phyloP scores from a whole-genome alignment of 495 filamentous ascomycete genomes.

The Aspergillus hancockii region DNA sequence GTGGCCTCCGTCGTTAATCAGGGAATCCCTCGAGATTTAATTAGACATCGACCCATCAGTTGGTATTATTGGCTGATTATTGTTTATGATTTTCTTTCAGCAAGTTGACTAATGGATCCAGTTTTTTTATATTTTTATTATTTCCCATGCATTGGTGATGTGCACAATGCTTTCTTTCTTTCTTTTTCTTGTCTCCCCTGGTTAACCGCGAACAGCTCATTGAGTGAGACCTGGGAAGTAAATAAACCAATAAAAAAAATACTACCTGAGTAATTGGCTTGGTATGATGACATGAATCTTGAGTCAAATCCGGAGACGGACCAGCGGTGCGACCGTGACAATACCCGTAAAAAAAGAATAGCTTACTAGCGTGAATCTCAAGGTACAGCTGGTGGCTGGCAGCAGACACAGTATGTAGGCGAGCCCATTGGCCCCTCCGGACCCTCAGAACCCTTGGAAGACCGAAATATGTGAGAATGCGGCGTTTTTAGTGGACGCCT shows the following conservation, averaged over 20 bases:
- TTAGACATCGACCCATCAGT: conserved; percentile 1
- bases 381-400: conserved; percentile 14
- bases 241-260: background rate
- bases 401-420: background rate
- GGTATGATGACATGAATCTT: background rate
- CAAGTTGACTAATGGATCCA: background rate
- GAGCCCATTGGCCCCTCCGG: conserved; percentile 14
- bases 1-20: background rate
- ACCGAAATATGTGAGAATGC: conserved; percentile 16
- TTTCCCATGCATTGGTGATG: background rate
- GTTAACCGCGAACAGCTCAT: background rate
- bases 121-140: background rate
- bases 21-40: background rate
- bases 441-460: conserved; percentile 11
- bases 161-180: background rate
- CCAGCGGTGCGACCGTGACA: background rate
- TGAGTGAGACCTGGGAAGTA: background rate
- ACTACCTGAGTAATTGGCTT: background rate
- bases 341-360: conserved; percentile 8
- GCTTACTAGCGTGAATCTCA: conserved; percentile 7
- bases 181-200: background rate
- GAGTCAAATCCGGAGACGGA: background rate
- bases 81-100: background rate
- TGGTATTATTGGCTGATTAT: conserved; percentile 1
- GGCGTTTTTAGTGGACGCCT: conserved; percentile 16